Evolutionary conservation across 2,329 filamentous ascomycete genomes (phyloP), one percentile per base, ranked within the genome.

Genomic region (Sclerotinia glacialis): DNA sequence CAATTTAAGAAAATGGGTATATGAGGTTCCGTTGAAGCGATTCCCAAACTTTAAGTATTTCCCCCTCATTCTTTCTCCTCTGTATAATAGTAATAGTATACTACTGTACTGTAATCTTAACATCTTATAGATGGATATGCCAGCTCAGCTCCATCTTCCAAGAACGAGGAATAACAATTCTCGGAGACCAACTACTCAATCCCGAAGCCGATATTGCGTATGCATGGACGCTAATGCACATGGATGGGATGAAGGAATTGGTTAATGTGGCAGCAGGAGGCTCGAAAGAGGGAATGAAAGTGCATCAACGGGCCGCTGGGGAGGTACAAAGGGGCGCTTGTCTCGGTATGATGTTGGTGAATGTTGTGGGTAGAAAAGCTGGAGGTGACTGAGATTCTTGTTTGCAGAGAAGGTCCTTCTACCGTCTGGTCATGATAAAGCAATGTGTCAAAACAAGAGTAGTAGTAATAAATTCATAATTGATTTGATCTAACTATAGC

Each of bases 181-280:
- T 60, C 1, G 42, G 42, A n/a, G 46, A 52, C 8, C 53, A 34
- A 40, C 28, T 42, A 2, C 37, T 65, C 37, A 3, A 9, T 3
- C 44, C 46, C n/a, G 63, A 34, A 16, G 12, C 23, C 23, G 54
- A 60, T 7, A 50, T 60, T 12, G 7, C 16, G 8, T 28, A 52
- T 60, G 63, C 46, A 21, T 65, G 63, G 63, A 65, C 28, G 12
- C 16, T 11, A 8, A 50, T 60, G 54, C 53, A 65, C 18, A 60
- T 65, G 44, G 16, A 42, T 21, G 63, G 63, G 0, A 50, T 65
- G 9, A 47, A 23, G 34, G 63, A 65, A 40, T 50, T 65, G 11
- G 7, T 52, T 6, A 60, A 31, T 21, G 6, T 49, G 9, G 18
- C 53, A 37, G 54, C 34, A 18, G 31, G 18, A 2, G 62, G 8